Conservation (phyloP, 2,329 filamentous ascomycete genomes). For the Lasiodiplodia theobromae region DNA sequence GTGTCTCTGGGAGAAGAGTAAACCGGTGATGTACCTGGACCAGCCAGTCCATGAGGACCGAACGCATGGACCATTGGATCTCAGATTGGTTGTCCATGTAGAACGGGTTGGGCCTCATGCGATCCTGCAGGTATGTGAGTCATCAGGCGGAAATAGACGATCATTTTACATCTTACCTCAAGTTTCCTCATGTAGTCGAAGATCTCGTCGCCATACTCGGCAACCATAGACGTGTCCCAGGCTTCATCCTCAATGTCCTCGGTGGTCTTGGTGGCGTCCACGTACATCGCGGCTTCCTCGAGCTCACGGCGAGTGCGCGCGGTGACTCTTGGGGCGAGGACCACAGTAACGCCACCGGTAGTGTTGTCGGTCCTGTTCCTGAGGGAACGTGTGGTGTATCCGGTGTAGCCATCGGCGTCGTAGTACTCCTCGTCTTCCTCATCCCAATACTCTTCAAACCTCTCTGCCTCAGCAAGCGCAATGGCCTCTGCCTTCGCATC, state of each 20-base stretch:
- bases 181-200: conserved; percentile 89
- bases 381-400: conserved; percentile 76
- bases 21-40: conserved; percentile 96
- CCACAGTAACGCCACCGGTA: conserved; percentile 66
- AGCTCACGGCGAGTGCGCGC: conserved; percentile 76
- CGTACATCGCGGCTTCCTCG: conserved; percentile 68
- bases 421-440: conserved; percentile 77
- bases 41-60: conserved; percentile 97
- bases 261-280: conserved; percentile 68
- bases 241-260: conserved; percentile 88
- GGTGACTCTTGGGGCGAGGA: conserved; percentile 77
- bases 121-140: conserved; percentile 56
- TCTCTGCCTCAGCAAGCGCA: conserved; percentile 40
- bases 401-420: conserved; percentile 67
- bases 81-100: conserved; percentile 99
- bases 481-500: conserved; percentile 41
- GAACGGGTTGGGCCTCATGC: conserved; percentile 84
- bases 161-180: conserved; percentile 66
- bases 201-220: conserved; percentile 95
- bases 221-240: conserved; percentile 97
- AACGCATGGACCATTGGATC: conserved; percentile 98
- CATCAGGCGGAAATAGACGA: not conserved
- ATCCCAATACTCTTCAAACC: conserved; percentile 77
- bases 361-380: conserved; percentile 79
- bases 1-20: conserved; percentile 86